A percentile compares a stretch with the other conserved stretches of the same genome.
Evolutionary conservation across 1,284 basidiomycete species (phyloP).

Genomic region (Vanrija sp.): DNA sequence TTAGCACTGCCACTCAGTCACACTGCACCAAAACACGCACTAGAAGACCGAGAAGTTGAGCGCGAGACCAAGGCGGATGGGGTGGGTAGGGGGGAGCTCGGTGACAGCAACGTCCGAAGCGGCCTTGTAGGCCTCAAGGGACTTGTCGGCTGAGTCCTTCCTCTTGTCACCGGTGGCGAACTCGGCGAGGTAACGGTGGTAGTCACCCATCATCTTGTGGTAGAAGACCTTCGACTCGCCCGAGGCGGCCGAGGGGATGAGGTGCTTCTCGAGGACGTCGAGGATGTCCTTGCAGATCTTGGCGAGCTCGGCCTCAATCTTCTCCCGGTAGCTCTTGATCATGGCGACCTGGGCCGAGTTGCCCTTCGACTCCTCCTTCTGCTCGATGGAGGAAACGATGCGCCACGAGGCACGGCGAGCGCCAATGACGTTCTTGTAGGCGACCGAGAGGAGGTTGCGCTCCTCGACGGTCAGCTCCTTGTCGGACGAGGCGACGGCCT

Average conservation of each 20-base stretch:
- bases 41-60: slow-evolving; percentile 99
- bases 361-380: slow-evolving; percentile 99
- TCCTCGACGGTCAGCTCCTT: slow-evolving; percentile 99
- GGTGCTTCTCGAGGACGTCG: slow-evolving; percentile 96
- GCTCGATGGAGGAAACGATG: slow-evolving; percentile 98
- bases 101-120: slow-evolving; percentile 97
- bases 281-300: slow-evolving; percentile 99
- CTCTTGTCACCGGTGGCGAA: slow-evolving; percentile 99
- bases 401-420: slow-evolving; percentile 98
- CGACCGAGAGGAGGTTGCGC: slow-evolving; percentile 96
- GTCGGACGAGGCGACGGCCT: slow-evolving; percentile 92
- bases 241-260: slow-evolving; percentile 95
- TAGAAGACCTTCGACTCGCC: slow-evolving; percentile 99
- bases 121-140: slow-evolving; percentile 98
- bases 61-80: slow-evolving; percentile 97
- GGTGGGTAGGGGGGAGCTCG: slow-evolving; percentile 97
- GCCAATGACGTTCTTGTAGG: slow-evolving; percentile 99
- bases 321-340: slow-evolving; percentile 99
- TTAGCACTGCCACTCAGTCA: neutral
- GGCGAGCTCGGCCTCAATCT: slow-evolving; percentile 96
- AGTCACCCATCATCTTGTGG: slow-evolving; percentile 99
- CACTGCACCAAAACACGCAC: slow-evolving; percentile 22
- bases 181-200: slow-evolving; percentile 99
- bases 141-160: slow-evolving; percentile 97
- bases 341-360: slow-evolving; percentile 96